phyloP scores from a whole-genome alignment of 2,329 filamentous ascomycete species.

The Scorias spongiosa region DNA sequence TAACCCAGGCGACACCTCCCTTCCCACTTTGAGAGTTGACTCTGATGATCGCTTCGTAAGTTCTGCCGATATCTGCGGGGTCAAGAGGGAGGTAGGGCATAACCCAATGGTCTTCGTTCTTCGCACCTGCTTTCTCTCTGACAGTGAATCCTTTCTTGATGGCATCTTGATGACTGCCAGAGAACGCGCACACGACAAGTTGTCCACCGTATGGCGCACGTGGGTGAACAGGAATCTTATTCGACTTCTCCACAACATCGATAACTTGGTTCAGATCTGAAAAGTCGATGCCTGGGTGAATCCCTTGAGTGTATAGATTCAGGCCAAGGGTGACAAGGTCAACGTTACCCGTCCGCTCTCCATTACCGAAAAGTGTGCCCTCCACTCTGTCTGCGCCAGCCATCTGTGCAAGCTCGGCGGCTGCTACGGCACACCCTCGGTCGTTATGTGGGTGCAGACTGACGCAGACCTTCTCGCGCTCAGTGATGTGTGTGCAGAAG shows the following conservation, averaged over 20 bases:
- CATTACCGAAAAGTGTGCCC: constrained; percentile 86
- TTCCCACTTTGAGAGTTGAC: constrained; percentile 96
- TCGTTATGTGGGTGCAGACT: constrained; percentile 94
- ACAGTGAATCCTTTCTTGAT: constrained; percentile 78
- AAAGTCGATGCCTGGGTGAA: constrained; percentile 75
- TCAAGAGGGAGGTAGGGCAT: constrained; percentile 89
- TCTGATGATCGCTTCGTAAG: constrained; percentile 94
- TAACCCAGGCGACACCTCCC: constrained; percentile 87
- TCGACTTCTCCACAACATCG: constrained; percentile 77
- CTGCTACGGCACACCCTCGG: constrained; percentile 75
- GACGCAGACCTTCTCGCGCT: constrained; percentile 75
- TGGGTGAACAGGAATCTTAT: constrained; percentile 85
- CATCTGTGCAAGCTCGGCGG: constrained; percentile 88
- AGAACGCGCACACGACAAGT: constrained; percentile 85
- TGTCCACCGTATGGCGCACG: constrained; percentile 83
- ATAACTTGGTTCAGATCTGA: constrained; percentile 78
- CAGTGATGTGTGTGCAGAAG: constrained; percentile 73
- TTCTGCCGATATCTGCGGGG: constrained; percentile 82
- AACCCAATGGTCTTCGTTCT: constrained; percentile 57
- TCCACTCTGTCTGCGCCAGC: constrained; percentile 89
- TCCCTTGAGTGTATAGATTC: constrained; percentile 89
- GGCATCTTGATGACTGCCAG: constrained; percentile 83
- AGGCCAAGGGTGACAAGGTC: constrained; percentile 84
- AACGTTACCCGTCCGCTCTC: constrained; percentile 89
- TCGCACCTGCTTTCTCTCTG: constrained; percentile 45